Base-by-base conservation (phyloP, 2,329 filamentous ascomycete species). In the Lasiodiplodia theobromae region DNA sequence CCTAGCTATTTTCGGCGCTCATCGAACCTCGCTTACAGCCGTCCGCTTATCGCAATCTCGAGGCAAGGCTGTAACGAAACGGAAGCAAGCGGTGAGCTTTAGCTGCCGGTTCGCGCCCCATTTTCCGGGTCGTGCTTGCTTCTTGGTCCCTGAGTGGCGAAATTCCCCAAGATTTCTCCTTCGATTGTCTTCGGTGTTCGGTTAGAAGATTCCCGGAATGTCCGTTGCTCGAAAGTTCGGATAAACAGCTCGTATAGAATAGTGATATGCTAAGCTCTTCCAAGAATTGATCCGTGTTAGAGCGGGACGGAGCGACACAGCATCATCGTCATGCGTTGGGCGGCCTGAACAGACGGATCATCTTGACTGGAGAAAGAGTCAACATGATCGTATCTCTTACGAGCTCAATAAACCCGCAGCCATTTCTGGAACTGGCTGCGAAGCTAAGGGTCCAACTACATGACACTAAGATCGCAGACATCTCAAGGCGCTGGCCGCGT, bases 1-100 rank as follows among this genome's bases (percentile, higher is more conserved):
- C 31, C 6, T 10, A 34, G 31, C 8, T 34, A 34, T 34, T 34
- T 34, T 34, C 31, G 34, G 52, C 7, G 18, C 28, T 31, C 54
- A 37, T 16, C 37, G 31, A 10, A 60, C 23, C 16, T 60, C 56
- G 56, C 56, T 60, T 60, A 21, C 37, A 60, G 11, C 21, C 37
- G 56, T 21, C 6, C 38, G 56, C n/a, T 23, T 21, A 60, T 44
- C 56, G 37, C 56, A 60, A 60, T 60, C 34, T 60, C 14, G 21
- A 25, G 5, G 21, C 14, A 47, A 21, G 44, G 44, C 56, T 37
- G 38, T 8, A 60, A 23, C 38, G 18, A 23, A 21, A n/a, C 56
- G 12, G 56, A 8, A 28, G 18, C 23, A 6, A 23, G 7, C 37
- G 14, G 37, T 47, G 40, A 28, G 37, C 56, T 60, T 60, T 10